phyloP scores from a whole-genome alignment of 805 yeast genomes.

The Kuraishia ogatae region DNA sequence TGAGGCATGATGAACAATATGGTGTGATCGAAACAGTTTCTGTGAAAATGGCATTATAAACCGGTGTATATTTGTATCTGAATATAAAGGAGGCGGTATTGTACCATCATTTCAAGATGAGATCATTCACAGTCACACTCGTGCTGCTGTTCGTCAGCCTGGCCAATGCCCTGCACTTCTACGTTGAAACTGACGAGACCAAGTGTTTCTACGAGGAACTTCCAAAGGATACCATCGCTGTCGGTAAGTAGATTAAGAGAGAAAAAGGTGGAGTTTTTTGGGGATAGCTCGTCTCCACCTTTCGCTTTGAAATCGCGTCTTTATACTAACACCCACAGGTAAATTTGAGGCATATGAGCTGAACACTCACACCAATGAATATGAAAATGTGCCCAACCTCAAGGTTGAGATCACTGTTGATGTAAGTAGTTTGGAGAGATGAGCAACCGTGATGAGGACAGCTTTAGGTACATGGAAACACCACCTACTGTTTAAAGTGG shows the following conservation, averaged over 20 bases:
- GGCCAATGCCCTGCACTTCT: slow-evolving; percentile 59
- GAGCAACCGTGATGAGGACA: no score
- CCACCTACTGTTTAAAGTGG: no score
- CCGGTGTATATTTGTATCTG: no score
- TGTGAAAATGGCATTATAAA: no score
- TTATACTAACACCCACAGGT: slow-evolving; percentile 10
- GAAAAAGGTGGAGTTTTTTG: no score
- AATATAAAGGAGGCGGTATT: no score
- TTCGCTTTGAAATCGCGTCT: no score
- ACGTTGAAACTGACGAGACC: slow-evolving; percentile 64
- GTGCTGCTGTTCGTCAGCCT: slow-evolving; percentile 10
- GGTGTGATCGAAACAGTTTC: no score
- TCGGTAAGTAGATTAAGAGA: slow-evolving; percentile 34
- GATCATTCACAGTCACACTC: neutral
- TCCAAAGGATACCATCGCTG: slow-evolving; percentile 68
- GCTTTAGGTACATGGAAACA: no score
- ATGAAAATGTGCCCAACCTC: slow-evolving; percentile 45
- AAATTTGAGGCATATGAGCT: slow-evolving; percentile 62
- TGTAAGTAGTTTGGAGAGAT: slow-evolving; percentile 20
- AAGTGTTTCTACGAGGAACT: slow-evolving; percentile 83
- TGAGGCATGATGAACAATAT: no score
- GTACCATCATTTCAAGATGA: neutral
- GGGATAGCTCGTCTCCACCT: no score
- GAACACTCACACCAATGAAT: slow-evolving; percentile 35
- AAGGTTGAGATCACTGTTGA: slow-evolving; percentile 64